phyloP scores from a whole-genome alignment of 2,329 filamentous ascomycete species.

The Teratosphaeria zuluensis region DNA sequence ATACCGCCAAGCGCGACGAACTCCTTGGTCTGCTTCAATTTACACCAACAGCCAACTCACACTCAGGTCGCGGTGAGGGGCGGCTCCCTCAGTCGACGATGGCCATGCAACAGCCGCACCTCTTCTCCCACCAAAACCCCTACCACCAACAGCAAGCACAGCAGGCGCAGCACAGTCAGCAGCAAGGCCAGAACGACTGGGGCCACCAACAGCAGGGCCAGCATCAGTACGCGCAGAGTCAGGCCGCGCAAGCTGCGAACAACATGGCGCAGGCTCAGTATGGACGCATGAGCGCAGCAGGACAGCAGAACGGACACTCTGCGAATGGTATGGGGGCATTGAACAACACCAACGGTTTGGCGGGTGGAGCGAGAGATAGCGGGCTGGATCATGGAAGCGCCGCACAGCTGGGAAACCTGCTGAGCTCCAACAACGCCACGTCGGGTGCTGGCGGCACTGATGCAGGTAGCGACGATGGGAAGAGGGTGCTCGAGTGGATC shows the following conservation, averaged over 20 bases:
- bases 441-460: not conserved
- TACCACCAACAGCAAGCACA: slow-evolving; percentile 55
- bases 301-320: not conserved
- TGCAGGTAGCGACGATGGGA: slow-evolving; percentile 63
- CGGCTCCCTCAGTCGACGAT: not conserved
- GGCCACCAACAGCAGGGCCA: not conserved
- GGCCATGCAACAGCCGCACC: slow-evolving; percentile 26
- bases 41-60: not conserved
- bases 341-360: not conserved
- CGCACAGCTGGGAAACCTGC: not conserved
- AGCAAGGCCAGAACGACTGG: slow-evolving; percentile 18
- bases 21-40: not conserved
- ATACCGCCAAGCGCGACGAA: not conserved
- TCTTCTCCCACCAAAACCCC: slow-evolving; percentile 50
- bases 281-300: slow-evolving; percentile 23
- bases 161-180: slow-evolving; percentile 34
- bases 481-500: slow-evolving; percentile 85
- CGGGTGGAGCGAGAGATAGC: not conserved
- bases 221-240: slow-evolving; percentile 31
- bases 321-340: not conserved
- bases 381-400: not conserved
- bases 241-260: slow-evolving; percentile 39
- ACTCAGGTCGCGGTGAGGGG: not conserved
- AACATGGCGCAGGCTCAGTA: slow-evolving; percentile 30
- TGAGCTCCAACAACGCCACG: not conserved